A percentile compares a stretch with the other conserved stretches of the same genome.
Conservation (phyloP, 1,284 basidiomycete species). For the Boletus hoseneyae region DNA sequence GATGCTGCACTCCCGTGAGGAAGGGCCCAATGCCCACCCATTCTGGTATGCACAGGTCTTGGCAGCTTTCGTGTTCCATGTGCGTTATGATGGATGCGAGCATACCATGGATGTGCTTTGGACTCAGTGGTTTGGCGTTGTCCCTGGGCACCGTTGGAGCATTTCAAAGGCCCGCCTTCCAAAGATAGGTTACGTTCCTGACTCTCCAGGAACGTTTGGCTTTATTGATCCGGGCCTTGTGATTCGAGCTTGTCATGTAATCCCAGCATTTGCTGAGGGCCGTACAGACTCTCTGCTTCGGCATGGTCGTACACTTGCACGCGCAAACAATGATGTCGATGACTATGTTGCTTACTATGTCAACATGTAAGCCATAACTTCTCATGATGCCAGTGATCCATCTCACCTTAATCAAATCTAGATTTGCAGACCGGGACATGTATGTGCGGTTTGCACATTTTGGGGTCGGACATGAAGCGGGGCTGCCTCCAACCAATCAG, state of each 20-base stretch:
- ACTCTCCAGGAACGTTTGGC: conserved; percentile 1
- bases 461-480: background rate
- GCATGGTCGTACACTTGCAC: conserved; percentile 1
- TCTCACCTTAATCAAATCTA: background rate
- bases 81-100: background rate
- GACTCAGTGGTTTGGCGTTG: conserved; percentile 20
- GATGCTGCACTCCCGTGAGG: conserved; percentile 11
- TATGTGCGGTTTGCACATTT: background rate
- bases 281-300: background rate
- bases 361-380: conserved; percentile 4
- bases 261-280: conserved; percentile 8
- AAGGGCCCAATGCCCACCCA: conserved; percentile 6
- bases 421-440: background rate
- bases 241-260: conserved; percentile 10
- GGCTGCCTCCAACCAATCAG: no score
- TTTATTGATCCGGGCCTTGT: conserved; percentile 14
- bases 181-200: conserved; percentile 9
- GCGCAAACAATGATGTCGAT: background rate
- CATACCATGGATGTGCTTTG: conserved; percentile 20
- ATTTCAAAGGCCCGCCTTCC: conserved; percentile 7
- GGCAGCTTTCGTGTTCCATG: background rate
- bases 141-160: conserved; percentile 6
- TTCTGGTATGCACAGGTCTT: conserved; percentile 21
- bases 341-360: conserved; percentile 12
- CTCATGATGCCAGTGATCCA: no score